Conservation (phyloP, 441 rosid species). For the Populus trichocarpa region DNA sequence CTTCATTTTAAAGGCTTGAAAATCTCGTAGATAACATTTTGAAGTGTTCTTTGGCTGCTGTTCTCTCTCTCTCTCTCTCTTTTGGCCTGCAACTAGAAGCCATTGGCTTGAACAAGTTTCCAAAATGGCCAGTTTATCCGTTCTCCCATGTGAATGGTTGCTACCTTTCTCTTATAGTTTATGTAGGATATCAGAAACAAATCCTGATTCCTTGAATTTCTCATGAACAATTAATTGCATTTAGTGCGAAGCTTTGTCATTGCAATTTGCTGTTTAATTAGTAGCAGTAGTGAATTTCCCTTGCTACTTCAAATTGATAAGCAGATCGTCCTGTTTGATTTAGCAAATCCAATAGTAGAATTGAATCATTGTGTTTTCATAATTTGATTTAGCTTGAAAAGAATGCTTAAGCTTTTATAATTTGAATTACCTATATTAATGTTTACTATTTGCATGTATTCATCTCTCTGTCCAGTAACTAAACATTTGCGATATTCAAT, state of each 20-base stretch:
- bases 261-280: neutral
- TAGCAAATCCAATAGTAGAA: neutral
- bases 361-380: neutral
- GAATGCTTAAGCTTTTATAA: neutral
- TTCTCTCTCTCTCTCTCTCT: neutral
- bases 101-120: neutral
- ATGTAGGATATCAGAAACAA: neutral
- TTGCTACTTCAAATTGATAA: neutral
- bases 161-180: neutral
- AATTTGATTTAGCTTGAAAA: neutral
- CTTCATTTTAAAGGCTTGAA: neutral
- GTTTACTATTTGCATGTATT: neutral
- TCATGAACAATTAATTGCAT: neutral
- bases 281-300: neutral
- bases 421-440: no score
- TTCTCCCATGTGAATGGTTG: neutral
- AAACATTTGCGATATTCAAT: neutral
- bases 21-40: neutral
- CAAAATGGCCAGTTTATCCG: neutral
- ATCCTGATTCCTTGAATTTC: neutral
- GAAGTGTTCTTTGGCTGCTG: neutral
- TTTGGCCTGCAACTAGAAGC: neutral
- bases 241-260: neutral
- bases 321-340: neutral
- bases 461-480: neutral